Conservation (phyloP, 78 protist species). For the Dictyostelium discoideum region DNA sequence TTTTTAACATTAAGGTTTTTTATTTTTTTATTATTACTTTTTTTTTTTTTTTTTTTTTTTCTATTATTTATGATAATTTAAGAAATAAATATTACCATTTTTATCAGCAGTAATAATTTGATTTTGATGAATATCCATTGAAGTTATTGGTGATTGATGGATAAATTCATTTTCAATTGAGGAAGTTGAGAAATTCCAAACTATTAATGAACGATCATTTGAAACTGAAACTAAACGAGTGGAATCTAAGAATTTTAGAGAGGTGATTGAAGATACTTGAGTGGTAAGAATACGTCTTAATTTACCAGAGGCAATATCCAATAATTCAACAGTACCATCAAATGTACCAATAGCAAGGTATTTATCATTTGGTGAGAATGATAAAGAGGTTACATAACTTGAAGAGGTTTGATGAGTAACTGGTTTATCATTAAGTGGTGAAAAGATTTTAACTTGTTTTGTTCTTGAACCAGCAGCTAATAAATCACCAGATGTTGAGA, state of each 20-base stretch:
- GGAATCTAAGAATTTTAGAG: conserved; percentile 13
- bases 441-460: not conserved
- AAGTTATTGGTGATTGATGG: conserved; percentile 60
- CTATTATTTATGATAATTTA: conserved; percentile 22
- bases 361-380: conserved; percentile 42
- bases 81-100: conserved; percentile 64
- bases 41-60: not conserved
- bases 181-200: not conserved
- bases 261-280: conserved; percentile 7
- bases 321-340: conserved; percentile 26
- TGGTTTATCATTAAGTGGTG: not conserved
- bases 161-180: conserved; percentile 67
- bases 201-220: conserved; percentile 37
- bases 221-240: conserved; percentile 20
- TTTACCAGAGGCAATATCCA: not conserved
- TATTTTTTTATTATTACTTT: not conserved
- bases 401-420: not conserved
- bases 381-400: not conserved
- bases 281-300: not conserved
- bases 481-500: conserved; percentile 40
- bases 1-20: not conserved
- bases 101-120: conserved; percentile 31
- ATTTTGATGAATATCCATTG: conserved; percentile 26
- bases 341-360: conserved; percentile 51
- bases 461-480: conserved; percentile 40